phyloP scores from a whole-genome alignment of 257 asterid genomes.

The Primulina huaijiensis region DNA sequence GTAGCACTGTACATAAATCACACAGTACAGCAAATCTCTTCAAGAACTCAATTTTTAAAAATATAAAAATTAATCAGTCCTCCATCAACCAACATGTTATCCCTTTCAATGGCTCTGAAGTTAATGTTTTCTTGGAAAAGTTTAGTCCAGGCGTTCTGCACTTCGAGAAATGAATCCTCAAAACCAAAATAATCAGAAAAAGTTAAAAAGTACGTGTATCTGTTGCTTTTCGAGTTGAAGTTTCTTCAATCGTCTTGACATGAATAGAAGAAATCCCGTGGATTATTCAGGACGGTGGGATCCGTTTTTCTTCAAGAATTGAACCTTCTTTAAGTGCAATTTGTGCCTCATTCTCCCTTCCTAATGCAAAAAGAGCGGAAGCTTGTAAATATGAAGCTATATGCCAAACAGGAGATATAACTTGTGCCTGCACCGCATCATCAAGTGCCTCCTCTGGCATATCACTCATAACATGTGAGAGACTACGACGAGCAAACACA shows the following conservation, averaged over 20 bases:
- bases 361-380: constrained; percentile 57
- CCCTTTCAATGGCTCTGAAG: constrained; percentile 26
- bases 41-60: not conserved
- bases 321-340: constrained; percentile 69
- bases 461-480: constrained; percentile 59
- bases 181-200: constrained; percentile 23
- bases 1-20: constrained; percentile 25
- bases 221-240: constrained; percentile 24
- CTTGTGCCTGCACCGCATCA: constrained; percentile 74
- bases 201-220: not conserved
- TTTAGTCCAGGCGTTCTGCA: not conserved
- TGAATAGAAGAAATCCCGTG: constrained; percentile 19
- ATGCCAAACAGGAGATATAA: constrained; percentile 70
- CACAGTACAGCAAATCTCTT: constrained; percentile 26
- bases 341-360: constrained; percentile 70
- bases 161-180: constrained; percentile 26
- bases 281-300: constrained; percentile 32
- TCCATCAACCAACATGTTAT: constrained; percentile 11
- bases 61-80: not conserved
- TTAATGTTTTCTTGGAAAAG: not conserved
- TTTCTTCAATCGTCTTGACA: constrained; percentile 22
- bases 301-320: constrained; percentile 56
- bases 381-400: constrained; percentile 68
- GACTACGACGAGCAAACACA: constrained; percentile 58
- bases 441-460: constrained; percentile 61